These are phyloP conservation scores for Aspergillus novoparasiticus DNA, from an alignment of 2,329 filamentous ascomycete species.

Conservation along the genomic window DNA sequence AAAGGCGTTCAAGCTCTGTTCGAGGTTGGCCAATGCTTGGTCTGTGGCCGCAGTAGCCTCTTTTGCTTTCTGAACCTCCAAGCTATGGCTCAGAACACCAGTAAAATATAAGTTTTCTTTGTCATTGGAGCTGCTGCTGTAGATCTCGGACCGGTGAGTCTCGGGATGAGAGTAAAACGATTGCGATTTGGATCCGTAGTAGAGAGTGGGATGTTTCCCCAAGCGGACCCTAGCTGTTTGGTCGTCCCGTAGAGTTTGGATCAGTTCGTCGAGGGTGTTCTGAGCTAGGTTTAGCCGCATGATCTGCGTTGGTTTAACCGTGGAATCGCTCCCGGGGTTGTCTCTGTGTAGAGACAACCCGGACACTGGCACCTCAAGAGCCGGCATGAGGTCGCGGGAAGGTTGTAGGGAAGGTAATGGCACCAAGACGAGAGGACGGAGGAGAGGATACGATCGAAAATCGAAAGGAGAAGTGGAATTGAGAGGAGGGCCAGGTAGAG, in stretches of 20 bases:
- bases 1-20: constrained; percentile 61
- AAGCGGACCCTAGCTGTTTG: constrained; percentile 49
- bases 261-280: constrained; percentile 48
- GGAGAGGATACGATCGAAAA: constrained; percentile 7
- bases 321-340: constrained; percentile 30
- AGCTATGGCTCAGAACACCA: constrained; percentile 59
- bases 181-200: constrained; percentile 60
- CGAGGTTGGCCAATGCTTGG: constrained; percentile 60
- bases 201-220: constrained; percentile 57
- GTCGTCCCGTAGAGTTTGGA: constrained; percentile 45
- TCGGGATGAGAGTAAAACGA: constrained; percentile 57
- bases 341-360: constrained; percentile 45
- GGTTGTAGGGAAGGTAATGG: constrained; percentile 11
- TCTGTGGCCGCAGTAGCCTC: constrained; percentile 60
- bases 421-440: constrained; percentile 8
- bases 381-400: constrained; percentile 32
- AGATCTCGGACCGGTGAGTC: constrained; percentile 60
- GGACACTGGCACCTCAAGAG: constrained; percentile 40
- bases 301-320: constrained; percentile 43
- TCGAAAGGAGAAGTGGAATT: constrained; percentile 18
- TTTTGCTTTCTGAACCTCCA: constrained; percentile 58
- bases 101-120: constrained; percentile 56
- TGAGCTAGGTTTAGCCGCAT: constrained; percentile 51
- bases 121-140: constrained; percentile 47
- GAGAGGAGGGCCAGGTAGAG: constrained; percentile 17